phyloP scores from a whole-genome alignment of 2,329 filamentous ascomycete species.

The Ophiostoma sp. region DNA sequence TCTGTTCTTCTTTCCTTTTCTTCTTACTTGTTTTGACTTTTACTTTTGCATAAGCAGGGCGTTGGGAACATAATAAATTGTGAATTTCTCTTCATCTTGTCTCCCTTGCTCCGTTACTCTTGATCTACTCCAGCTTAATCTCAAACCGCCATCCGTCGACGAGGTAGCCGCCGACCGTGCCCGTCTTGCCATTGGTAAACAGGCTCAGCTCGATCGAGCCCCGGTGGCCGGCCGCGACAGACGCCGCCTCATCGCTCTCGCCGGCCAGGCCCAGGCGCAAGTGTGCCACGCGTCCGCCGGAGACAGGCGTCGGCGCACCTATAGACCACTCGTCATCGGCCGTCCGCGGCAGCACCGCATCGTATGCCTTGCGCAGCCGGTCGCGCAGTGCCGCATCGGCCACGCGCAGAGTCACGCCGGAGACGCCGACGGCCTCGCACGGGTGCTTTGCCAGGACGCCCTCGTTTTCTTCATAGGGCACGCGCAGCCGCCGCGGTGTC shows the following conservation, averaged over 20 bases:
- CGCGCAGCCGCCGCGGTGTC: slow-evolving; percentile 51
- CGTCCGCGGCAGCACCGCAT: slow-evolving; percentile 28
- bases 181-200: slow-evolving; percentile 20
- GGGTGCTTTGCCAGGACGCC: slow-evolving; percentile 42
- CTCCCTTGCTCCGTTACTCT: background rate
- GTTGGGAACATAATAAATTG: slow-evolving; percentile 23
- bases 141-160: slow-evolving; percentile 25
- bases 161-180: slow-evolving; percentile 21
- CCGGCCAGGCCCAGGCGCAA: background rate
- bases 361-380: slow-evolving; percentile 31
- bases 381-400: slow-evolving; percentile 27
- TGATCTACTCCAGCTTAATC: slow-evolving; percentile 17
- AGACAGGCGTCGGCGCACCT: slow-evolving; percentile 16
- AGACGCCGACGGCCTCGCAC: slow-evolving; percentile 48
- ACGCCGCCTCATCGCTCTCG: background rate
- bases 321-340: slow-evolving; percentile 19
- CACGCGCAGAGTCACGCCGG: slow-evolving; percentile 39
- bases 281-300: background rate
- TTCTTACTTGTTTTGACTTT: background rate
- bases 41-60: slow-evolving; percentile 25
- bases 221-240: background rate
- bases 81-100: background rate
- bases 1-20: background rate
- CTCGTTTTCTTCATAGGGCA: slow-evolving; percentile 40
- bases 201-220: slow-evolving; percentile 23